phyloP scores from a whole-genome alignment of 2,329 filamentous ascomycete species.

The Pezicula carpinea region DNA sequence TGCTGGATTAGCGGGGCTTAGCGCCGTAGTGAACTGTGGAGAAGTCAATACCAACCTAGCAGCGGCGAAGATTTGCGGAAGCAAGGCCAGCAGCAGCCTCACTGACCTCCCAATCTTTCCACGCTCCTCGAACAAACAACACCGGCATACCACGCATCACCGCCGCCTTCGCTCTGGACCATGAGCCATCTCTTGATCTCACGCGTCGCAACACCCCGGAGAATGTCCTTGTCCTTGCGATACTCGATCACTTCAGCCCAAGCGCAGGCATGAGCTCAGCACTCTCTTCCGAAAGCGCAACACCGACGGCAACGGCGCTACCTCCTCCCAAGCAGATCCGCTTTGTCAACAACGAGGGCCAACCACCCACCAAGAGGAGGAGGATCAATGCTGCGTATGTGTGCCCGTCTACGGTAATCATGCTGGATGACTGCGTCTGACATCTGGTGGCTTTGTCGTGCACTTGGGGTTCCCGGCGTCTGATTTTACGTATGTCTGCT shows the following conservation, averaged over 20 bases:
- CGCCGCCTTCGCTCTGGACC: too few relatives aligned
- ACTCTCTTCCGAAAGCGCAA: conserved; percentile 10
- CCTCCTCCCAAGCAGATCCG: conserved; percentile 57
- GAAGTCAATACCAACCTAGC: too few relatives aligned
- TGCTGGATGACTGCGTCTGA: conserved; percentile 6
- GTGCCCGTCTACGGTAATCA: conserved; percentile 13
- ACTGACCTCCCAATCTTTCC: too few relatives aligned
- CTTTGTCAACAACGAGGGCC: conserved; percentile 78
- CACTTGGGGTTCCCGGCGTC: not conserved
- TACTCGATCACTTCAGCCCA: not conserved
- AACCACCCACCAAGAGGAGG: conserved; percentile 73
- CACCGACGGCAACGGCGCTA: conserved; percentile 8
- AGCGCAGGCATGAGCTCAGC: conserved; percentile 13
- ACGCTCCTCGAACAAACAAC: too few relatives aligned
- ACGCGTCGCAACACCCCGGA: too few relatives aligned
- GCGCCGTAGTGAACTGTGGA: too few relatives aligned
- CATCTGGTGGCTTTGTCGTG: not conserved
- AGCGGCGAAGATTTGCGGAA: too few relatives aligned
- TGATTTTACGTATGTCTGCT: conserved; percentile 1
- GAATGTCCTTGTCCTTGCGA: too few relatives aligned
- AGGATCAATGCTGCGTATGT: conserved; percentile 75
- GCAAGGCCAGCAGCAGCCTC: too few relatives aligned
- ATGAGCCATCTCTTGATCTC: too few relatives aligned
- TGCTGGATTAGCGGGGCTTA: too few relatives aligned
- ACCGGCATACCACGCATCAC: too few relatives aligned